A percentile compares a stretch with the other conserved stretches of the same genome.
These are phyloP conservation scores for Acer yangbiense DNA, from an alignment of 345 rosid species.

Conservation along the genomic window DNA sequence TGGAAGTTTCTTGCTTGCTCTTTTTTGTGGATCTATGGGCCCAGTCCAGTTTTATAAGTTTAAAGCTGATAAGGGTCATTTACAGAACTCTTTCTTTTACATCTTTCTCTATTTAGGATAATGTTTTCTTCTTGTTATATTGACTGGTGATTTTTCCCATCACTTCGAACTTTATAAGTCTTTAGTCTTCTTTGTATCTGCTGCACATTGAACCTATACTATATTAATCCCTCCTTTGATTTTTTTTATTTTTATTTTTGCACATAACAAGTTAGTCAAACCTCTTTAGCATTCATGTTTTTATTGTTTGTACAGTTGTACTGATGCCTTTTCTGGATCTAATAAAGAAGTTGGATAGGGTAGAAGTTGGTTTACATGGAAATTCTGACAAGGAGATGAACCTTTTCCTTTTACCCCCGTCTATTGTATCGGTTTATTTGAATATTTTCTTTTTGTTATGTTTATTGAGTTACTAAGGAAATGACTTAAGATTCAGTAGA, in stretches of 20 bases:
- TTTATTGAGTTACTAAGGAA: background rate
- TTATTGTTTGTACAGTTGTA: background rate
- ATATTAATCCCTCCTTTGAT: background rate
- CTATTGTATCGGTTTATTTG: background rate
- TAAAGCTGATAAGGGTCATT: background rate
- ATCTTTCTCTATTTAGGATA: background rate
- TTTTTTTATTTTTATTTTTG: background rate
- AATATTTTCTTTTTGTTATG: background rate
- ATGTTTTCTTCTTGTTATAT: background rate
- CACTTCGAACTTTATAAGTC: background rate
- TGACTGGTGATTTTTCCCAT: background rate
- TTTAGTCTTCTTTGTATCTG: background rate
- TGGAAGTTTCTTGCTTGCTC: background rate
- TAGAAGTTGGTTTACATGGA: no score
- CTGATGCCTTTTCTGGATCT: background rate
- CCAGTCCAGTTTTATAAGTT: background rate
- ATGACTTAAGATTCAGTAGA: background rate
- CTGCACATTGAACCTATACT: background rate
- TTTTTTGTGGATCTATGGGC: background rate
- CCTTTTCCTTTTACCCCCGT: no score
- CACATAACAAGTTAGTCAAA: background rate
- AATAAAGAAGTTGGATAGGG: background rate
- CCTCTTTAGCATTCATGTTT: background rate
- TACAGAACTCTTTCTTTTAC: background rate
- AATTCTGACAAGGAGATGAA: no score